Conservation (phyloP, 2,329 filamentous ascomycete species). For the Claviceps paspali region DNA sequence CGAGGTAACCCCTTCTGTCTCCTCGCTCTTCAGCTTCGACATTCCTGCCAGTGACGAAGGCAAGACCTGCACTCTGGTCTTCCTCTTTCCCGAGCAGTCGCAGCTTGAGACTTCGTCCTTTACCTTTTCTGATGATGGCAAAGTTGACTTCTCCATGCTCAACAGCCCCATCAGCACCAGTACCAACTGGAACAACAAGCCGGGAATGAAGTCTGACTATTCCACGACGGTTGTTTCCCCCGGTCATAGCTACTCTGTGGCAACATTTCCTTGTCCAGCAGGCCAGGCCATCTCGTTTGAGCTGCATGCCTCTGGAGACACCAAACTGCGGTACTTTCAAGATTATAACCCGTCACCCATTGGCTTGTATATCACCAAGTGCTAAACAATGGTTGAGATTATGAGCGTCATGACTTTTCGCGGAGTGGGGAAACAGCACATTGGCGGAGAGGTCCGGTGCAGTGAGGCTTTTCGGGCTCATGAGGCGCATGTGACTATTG, state of each 20-base stretch:
- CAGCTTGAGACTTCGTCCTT: conserved; percentile 45
- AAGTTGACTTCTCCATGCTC: conserved; percentile 37
- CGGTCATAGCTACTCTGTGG: conserved; percentile 38
- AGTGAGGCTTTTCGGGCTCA: neutral
- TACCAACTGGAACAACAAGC: conserved; percentile 38
- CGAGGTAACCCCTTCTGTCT: conserved; percentile 34
- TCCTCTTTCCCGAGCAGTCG: conserved; percentile 43
- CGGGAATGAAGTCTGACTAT: conserved; percentile 27
- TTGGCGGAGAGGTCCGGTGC: neutral
- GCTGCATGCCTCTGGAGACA: conserved; percentile 31
- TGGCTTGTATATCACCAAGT: conserved; percentile 23
- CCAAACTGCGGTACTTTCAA: conserved; percentile 45
- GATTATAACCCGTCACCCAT: conserved; percentile 40
- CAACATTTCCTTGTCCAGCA: conserved; percentile 37
- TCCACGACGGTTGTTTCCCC: conserved; percentile 29
- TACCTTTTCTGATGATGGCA: conserved; percentile 31
- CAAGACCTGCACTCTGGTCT: conserved; percentile 47
- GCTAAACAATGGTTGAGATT: conserved; percentile 7
- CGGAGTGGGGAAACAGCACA: neutral
- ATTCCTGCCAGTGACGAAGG: conserved; percentile 37
- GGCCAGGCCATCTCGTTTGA: conserved; percentile 35
- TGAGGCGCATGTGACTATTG: neutral
- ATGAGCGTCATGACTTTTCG: neutral
- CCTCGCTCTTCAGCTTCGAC: conserved; percentile 56
- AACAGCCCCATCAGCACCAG: conserved; percentile 24